A percentile compares a stretch with the other conserved stretches of the same genome.
These are phyloP conservation scores for Sclerotinia borealis DNA, from an alignment of 2,329 filamentous ascomycete species.

Conservation along the genomic window DNA sequence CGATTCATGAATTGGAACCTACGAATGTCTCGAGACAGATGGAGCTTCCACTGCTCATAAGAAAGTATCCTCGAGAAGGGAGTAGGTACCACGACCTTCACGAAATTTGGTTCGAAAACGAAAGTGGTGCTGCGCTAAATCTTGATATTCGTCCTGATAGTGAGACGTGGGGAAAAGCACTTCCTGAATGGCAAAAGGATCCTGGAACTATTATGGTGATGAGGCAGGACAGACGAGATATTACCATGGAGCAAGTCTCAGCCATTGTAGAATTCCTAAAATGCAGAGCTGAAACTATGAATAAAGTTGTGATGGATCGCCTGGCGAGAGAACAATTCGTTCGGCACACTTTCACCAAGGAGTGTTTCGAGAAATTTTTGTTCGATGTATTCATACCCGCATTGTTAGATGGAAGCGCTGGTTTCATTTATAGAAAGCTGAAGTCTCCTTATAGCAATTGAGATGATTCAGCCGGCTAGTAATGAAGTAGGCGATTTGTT, in stretches of 20 bases:
- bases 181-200: not conserved
- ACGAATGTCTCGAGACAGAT: not conserved
- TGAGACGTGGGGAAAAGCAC: not conserved
- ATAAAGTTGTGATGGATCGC: too few species aligned
- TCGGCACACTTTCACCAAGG: not conserved
- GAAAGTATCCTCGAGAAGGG: not conserved
- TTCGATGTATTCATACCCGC: rapidly evolving
- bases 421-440: not conserved
- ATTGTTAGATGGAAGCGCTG: rapidly evolving
- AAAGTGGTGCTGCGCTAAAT: not conserved
- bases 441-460: not conserved
- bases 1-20: not conserved
- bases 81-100: too few species aligned
- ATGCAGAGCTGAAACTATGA: too few species aligned
- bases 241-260: not conserved
- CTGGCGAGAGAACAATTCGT: too few species aligned
- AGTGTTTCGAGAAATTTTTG: not conserved
- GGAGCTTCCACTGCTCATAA: not conserved
- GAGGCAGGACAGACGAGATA: not conserved
- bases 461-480: too few species aligned
- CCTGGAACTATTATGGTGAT: not conserved
- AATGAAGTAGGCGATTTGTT: not conserved
- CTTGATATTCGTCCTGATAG: not conserved
- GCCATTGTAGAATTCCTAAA: not conserved
- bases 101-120: not conserved